Percentiles rank a stretch among this genome's conserved stretches.
phyloP scores from a whole-genome alignment of 148 eudicot species.

The Vaccinium darrowii region DNA sequence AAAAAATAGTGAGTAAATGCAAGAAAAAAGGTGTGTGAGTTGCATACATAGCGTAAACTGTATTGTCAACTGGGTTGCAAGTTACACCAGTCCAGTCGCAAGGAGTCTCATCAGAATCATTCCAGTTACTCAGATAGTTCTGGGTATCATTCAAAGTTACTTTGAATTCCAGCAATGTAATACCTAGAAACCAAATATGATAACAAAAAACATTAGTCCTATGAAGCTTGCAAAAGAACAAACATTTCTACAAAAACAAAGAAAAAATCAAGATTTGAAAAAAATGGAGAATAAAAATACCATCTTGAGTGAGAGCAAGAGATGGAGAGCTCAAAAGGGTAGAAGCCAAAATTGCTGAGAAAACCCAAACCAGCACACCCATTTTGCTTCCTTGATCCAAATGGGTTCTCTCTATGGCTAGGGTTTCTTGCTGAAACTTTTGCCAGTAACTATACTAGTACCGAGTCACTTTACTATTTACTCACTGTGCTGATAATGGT shows the following conservation, averaged over 20 bases:
- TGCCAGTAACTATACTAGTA: background rate
- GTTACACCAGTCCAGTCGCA: slow-evolving; percentile 90
- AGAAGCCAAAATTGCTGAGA: slow-evolving; percentile 34
- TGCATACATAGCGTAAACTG: slow-evolving; percentile 69
- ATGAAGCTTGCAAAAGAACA: background rate
- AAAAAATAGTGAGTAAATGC: background rate
- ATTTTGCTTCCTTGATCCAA: slow-evolving; percentile 36
- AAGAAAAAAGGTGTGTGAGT: background rate
- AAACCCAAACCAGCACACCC: slow-evolving; percentile 38
- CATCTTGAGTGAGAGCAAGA: slow-evolving; percentile 79
- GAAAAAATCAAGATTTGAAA: background rate
- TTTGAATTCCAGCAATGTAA: slow-evolving; percentile 75
- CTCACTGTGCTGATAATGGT: background rate
- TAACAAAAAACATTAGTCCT: background rate
- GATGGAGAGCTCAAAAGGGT: slow-evolving; percentile 56
- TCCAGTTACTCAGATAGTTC: slow-evolving; percentile 71
- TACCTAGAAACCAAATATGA: slow-evolving; percentile 37
- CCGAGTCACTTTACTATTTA: background rate
- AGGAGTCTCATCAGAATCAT: slow-evolving; percentile 69
- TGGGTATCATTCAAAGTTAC: slow-evolving; percentile 68
- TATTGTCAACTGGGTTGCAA: slow-evolving; percentile 61
- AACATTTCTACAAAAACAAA: background rate
- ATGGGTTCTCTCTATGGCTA: slow-evolving; percentile 1
- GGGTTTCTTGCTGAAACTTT: slow-evolving; percentile 17
- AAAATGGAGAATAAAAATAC: slow-evolving; percentile 30